phyloP scores from a whole-genome alignment of 2,329 filamentous ascomycete genomes.

The Sporothrix schenckii region DNA sequence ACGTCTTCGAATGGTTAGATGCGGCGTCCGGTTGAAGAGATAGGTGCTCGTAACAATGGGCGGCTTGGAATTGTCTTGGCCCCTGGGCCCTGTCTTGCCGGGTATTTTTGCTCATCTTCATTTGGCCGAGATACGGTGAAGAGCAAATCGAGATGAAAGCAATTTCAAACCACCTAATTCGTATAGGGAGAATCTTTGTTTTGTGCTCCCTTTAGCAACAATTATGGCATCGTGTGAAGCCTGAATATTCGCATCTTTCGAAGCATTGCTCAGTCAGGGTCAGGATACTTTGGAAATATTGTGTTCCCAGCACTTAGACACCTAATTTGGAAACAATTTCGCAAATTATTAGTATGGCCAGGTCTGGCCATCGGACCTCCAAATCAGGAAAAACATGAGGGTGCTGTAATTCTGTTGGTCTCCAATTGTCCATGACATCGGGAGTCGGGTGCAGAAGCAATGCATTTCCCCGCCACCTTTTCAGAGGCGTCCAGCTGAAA shows the following conservation, averaged over 20 bases:
- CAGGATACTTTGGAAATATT: not conserved
- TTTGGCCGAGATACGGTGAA: conserved; percentile 10
- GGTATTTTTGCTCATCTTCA: conserved; percentile 24
- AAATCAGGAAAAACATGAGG: not conserved
- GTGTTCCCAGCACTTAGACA: not conserved
- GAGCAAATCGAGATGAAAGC: not conserved
- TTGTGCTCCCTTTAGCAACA: not conserved
- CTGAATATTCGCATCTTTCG: not conserved
- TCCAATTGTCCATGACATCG: not conserved
- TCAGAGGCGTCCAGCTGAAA: conserved; percentile 23
- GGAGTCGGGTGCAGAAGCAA: conserved; percentile 9
- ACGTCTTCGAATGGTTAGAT: not conserved
- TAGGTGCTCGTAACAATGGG: too few species aligned
- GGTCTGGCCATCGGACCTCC: not conserved
- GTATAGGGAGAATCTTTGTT: not conserved
- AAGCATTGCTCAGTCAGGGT: too few species aligned
- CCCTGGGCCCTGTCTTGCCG: conserved; percentile 1
- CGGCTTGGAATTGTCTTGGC: not conserved
- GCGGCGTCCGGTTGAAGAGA: too few species aligned
- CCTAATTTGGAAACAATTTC: conserved; percentile 19
- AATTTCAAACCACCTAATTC: not conserved
- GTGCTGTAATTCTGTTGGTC: not conserved
- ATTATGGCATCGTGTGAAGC: not conserved
- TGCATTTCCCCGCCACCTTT: conserved; percentile 11
- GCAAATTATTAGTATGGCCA: conserved; percentile 23